Percentiles rank a stretch among this genome's conserved stretches.
Conservation (phyloP, 2,329 filamentous ascomycete species). For the Aspergillus phoenicis region DNA sequence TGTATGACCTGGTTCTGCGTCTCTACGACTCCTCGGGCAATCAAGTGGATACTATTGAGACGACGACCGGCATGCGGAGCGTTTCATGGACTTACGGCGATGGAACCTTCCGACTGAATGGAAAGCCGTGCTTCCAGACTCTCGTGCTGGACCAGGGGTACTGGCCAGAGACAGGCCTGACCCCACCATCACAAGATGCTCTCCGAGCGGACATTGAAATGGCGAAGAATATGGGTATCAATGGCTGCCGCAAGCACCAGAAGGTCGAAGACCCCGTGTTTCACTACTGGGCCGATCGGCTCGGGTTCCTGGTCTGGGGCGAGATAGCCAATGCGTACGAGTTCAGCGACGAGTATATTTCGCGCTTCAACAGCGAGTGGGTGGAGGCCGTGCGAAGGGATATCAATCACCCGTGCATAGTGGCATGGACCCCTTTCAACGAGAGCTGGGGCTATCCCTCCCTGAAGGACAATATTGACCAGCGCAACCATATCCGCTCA, state of each 20-base stretch:
- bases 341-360: constrained; percentile 61
- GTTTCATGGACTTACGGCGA: constrained; percentile 62
- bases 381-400: constrained; percentile 63
- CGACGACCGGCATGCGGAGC: constrained; percentile 63
- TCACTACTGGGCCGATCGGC: constrained; percentile 66
- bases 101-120: constrained; percentile 65
- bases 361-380: constrained; percentile 67
- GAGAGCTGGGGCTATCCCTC: constrained; percentile 65
- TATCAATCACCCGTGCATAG: constrained; percentile 65
- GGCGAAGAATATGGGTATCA: constrained; percentile 67
- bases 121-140: constrained; percentile 67
- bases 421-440: constrained; percentile 70
- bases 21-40: constrained; percentile 45
- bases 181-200: constrained; percentile 66
- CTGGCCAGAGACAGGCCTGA: constrained; percentile 70
- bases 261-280: constrained; percentile 69
- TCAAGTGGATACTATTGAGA: constrained; percentile 57
- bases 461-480: constrained; percentile 58
- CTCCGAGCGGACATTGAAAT: constrained; percentile 66
- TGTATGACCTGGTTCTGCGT: constrained; percentile 64
- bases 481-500: constrained; percentile 65
- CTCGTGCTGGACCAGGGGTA: constrained; percentile 71
- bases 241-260: constrained; percentile 69
- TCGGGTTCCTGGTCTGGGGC: constrained; percentile 69
- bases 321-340: constrained; percentile 71